Conservation (phyloP, 345 rosid species). For the Microthlaspi erraticum region DNA sequence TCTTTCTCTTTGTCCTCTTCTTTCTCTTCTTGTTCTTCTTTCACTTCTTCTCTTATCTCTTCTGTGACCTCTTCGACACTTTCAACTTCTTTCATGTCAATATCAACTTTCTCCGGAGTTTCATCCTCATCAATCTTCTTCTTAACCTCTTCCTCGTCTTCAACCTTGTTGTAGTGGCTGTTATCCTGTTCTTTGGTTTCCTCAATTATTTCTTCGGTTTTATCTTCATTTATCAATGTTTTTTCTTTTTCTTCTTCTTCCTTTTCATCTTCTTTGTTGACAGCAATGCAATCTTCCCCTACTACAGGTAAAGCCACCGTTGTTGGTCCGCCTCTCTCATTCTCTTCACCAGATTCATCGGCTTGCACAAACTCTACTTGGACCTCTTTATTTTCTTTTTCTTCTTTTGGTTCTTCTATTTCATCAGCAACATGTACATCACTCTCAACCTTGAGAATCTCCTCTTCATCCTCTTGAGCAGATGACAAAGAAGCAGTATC, state of each 20-base stretch:
- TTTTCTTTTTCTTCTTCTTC: constrained; percentile 8
- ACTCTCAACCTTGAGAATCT: constrained; percentile 43
- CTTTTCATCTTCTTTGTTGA: constrained; percentile 32
- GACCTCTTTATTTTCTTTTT: constrained; percentile 36
- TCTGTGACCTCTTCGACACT: constrained; percentile 3
- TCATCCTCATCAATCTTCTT: constrained; percentile 31
- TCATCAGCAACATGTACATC: constrained; percentile 26
- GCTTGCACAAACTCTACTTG: constrained; percentile 30
- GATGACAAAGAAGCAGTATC: constrained; percentile 28
- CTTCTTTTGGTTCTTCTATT: constrained; percentile 35
- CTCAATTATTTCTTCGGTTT: constrained; percentile 35
- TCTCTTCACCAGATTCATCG: constrained; percentile 41
- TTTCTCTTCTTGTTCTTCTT: constrained; percentile 42
- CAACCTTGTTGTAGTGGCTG: constrained; percentile 24
- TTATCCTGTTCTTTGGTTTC: constrained; percentile 34
- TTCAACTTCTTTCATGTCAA: constrained; percentile 32
- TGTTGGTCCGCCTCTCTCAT: constrained; percentile 7
- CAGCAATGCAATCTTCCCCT: constrained; percentile 36
- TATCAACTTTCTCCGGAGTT: constrained; percentile 22
- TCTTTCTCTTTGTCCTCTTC: constrained; percentile 32
- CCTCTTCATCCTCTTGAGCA: constrained; percentile 45
- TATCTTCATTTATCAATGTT: constrained; percentile 28
- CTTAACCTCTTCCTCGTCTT: constrained; percentile 35
- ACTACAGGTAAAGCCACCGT: constrained; percentile 27
- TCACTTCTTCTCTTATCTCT: constrained; percentile 18